Conservation (phyloP, 768 basidiomycete species). For the Psilocybe subaeruginosa region DNA sequence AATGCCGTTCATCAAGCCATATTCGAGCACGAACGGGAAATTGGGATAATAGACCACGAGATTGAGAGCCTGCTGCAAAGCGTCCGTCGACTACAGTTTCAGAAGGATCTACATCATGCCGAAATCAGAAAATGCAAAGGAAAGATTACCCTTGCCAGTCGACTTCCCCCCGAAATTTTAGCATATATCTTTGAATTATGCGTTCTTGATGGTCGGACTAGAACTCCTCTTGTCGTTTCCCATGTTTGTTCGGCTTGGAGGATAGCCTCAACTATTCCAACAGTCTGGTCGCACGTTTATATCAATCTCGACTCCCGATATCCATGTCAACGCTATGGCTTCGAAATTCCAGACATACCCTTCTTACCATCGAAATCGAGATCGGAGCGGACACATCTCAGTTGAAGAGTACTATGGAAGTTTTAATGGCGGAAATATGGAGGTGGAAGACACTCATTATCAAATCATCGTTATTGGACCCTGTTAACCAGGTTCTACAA, state of each 20-base stretch:
- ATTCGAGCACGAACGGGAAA: slow-evolving; percentile 40
- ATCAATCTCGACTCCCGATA: slow-evolving; percentile 48
- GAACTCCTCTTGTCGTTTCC: slow-evolving; percentile 56
- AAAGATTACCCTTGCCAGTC: slow-evolving; percentile 56
- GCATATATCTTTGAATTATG: slow-evolving; percentile 56
- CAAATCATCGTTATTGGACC: slow-evolving; percentile 36
- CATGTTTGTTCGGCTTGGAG: slow-evolving; percentile 66
- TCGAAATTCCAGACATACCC: slow-evolving; percentile 42
- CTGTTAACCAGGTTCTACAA: slow-evolving; percentile 41
- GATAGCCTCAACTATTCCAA: slow-evolving; percentile 50
- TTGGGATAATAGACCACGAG: slow-evolving; percentile 43
- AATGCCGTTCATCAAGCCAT: slow-evolving; percentile 25
- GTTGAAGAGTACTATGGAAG: slow-evolving; percentile 36
- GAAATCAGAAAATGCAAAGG: slow-evolving; percentile 47
- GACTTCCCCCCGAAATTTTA: slow-evolving; percentile 57
- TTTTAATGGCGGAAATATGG: slow-evolving; percentile 39
- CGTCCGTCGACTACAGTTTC: slow-evolving; percentile 44
- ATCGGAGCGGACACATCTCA: slow-evolving; percentile 31
- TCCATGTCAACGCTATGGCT: slow-evolving; percentile 54
- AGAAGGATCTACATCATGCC: slow-evolving; percentile 43
- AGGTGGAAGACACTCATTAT: slow-evolving; percentile 51
- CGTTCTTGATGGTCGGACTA: slow-evolving; percentile 52
- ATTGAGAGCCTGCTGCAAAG: slow-evolving; percentile 42
- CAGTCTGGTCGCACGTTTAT: slow-evolving; percentile 61
- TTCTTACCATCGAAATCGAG: slow-evolving; percentile 49